phyloP scores from a whole-genome alignment of 768 basidiomycete species.

The Russula earlei region DNA sequence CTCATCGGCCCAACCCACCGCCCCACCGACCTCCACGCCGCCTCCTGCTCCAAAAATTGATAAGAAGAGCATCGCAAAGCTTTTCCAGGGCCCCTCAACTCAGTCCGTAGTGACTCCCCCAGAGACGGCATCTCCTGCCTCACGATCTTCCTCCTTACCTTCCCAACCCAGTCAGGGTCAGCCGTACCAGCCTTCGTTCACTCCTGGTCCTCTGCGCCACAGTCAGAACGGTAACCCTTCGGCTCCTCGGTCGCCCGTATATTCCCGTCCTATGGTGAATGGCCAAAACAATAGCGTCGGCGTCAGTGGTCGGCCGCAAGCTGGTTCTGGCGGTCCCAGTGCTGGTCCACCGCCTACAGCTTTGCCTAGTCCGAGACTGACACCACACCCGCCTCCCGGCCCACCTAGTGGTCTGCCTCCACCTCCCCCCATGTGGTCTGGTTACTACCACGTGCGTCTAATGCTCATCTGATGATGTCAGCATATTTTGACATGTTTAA shows the following conservation, averaged over 20 bases:
- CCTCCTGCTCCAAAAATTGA: slow-evolving; percentile 26
- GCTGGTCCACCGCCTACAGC: slow-evolving; percentile 35
- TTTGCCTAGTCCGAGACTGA: slow-evolving; percentile 62
- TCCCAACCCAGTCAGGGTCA: slow-evolving; percentile 28
- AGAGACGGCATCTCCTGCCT: slow-evolving; percentile 31
- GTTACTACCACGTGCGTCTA: slow-evolving; percentile 50
- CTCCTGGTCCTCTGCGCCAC: slow-evolving; percentile 12
- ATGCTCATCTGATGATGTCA: slow-evolving; percentile 1
- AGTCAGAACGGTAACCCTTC: slow-evolving; percentile 17
- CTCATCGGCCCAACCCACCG: slow-evolving; percentile 22
- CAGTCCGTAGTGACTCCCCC: slow-evolving; percentile 18
- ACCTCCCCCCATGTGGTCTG: slow-evolving; percentile 34
- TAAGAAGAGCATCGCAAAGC: slow-evolving; percentile 48
- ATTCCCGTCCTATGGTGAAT: slow-evolving; percentile 44
- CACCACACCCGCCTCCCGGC: slow-evolving; percentile 45
- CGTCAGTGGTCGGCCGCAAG: slow-evolving; percentile 32
- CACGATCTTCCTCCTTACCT: slow-evolving; percentile 42
- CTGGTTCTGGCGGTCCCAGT: slow-evolving; percentile 33
- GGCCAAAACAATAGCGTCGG: slow-evolving; percentile 36
- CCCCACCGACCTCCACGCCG: slow-evolving; percentile 20
- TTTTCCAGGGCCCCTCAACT: slow-evolving; percentile 44
- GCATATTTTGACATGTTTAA: slow-evolving; percentile 9
- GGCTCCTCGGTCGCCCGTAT: slow-evolving; percentile 53
- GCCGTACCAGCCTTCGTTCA: slow-evolving; percentile 10
- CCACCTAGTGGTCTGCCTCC: slow-evolving; percentile 43